Evolutionary conservation across 1,139 yeast species (phyloP).

Genomic region (Blastobotrys raffinosifermentans): DNA sequence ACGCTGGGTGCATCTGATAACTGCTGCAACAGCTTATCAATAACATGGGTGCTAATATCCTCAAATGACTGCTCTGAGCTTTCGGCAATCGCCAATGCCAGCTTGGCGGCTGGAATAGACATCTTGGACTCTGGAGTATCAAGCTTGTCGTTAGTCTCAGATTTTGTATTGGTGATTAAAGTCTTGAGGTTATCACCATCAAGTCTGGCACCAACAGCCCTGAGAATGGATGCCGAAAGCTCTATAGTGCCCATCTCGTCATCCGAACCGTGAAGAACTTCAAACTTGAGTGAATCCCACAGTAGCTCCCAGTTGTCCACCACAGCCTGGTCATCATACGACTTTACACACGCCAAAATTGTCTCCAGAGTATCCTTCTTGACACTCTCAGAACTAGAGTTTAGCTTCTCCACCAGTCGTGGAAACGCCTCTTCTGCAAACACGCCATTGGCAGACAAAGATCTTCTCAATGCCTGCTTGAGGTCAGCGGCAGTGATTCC

Average conservation of each 20-base stretch:
- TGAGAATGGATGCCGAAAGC: constrained; percentile 46
- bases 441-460: constrained; percentile 56
- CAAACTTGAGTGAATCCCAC: constrained; percentile 88
- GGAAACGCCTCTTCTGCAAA: constrained; percentile 74
- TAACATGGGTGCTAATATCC: constrained; percentile 36
- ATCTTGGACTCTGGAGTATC: constrained; percentile 47
- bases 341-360: constrained; percentile 48
- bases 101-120: constrained; percentile 27
- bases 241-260: constrained; percentile 40
- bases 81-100: constrained; percentile 49
- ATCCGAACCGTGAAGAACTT: constrained; percentile 68
- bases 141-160: constrained; percentile 56
- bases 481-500: constrained; percentile 70
- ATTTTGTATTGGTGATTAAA: constrained; percentile 34
- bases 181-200: constrained; percentile 16
- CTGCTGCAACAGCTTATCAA: constrained; percentile 36
- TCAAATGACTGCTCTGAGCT: constrained; percentile 43
- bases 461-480: constrained; percentile 46
- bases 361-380: constrained; percentile 72
- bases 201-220: constrained; percentile 32
- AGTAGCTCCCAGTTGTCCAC: constrained; percentile 60
- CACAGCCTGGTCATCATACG: constrained; percentile 43
- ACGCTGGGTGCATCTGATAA: constrained; percentile 35
- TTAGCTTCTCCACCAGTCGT: constrained; percentile 73
- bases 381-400: constrained; percentile 73